phyloP scores from a whole-genome alignment of 495 filamentous ascomycete genomes.

The Talaromyces proteolyticus region DNA sequence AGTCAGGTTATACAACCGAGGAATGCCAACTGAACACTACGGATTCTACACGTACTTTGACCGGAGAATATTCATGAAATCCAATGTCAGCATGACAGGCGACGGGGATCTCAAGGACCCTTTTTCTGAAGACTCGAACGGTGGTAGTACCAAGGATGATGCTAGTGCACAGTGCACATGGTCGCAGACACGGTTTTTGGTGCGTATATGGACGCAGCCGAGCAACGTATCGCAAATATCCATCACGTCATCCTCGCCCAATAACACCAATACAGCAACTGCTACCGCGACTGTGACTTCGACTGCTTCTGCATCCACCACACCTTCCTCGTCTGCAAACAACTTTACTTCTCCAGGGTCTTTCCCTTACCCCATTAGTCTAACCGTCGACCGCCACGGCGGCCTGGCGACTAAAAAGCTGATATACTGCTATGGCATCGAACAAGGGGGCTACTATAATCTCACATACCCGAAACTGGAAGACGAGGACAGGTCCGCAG shows the following conservation, averaged over 20 bases:
- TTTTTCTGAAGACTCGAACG: conserved; percentile 51
- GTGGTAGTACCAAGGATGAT: conserved; percentile 53
- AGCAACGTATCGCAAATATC: conserved; percentile 34
- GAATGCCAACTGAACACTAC: conserved; percentile 75
- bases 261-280: conserved; percentile 7
- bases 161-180: conserved; percentile 73
- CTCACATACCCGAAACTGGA: conserved; percentile 46
- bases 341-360: conserved; percentile 59
- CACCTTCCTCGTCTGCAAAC: conserved; percentile 38
- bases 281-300: conserved; percentile 5
- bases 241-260: conserved; percentile 11
- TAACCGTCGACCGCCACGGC: conserved; percentile 78
- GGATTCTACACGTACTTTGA: conserved; percentile 92
- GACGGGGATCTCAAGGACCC: conserved; percentile 19
- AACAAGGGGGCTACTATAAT: conserved; percentile 45
- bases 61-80: conserved; percentile 75
- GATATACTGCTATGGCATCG: conserved; percentile 64
- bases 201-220: conserved; percentile 79
- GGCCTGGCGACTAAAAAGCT: conserved; percentile 57
- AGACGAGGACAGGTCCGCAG: conserved; percentile 51
- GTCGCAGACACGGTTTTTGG: conserved; percentile 76
- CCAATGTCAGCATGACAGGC: conserved; percentile 31
- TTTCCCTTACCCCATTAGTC: conserved; percentile 81
- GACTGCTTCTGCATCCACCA: conserved; percentile 5
- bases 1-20: conserved; percentile 79